These are phyloP conservation scores for Penicillium riverlandense DNA, from an alignment of 495 filamentous ascomycete species.

Conservation along the genomic window DNA sequence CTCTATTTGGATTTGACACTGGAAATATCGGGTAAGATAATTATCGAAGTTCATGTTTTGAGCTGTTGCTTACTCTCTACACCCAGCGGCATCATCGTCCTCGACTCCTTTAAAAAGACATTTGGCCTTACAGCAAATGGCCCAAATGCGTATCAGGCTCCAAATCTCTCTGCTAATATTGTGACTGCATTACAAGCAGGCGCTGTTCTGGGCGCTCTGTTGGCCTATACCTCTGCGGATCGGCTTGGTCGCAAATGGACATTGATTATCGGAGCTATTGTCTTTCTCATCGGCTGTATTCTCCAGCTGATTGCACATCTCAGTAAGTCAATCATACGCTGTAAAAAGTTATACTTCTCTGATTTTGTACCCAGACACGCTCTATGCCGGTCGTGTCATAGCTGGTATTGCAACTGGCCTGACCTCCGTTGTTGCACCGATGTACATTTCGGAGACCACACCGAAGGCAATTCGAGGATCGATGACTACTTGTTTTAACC, in stretches of 20 bases:
- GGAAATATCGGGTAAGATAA: conserved; percentile 45
- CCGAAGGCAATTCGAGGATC: conserved; percentile 17
- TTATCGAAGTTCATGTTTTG: no score
- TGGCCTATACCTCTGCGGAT: conserved; percentile 28
- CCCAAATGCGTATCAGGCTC: conserved; percentile 35
- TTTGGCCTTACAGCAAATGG: conserved; percentile 12
- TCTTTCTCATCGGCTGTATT: conserved; percentile 53
- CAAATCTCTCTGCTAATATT: conserved; percentile 55
- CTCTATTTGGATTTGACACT: conserved; percentile 53
- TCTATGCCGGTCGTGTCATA: conserved; percentile 12
- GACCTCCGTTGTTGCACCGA: conserved; percentile 15
- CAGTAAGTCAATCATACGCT: background rate
- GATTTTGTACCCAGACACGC: no score
- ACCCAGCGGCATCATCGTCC: conserved; percentile 46
- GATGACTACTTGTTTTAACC: conserved; percentile 18
- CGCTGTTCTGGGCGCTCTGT: conserved; percentile 43
- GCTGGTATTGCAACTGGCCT: conserved; percentile 38
- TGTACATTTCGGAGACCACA: conserved; percentile 25
- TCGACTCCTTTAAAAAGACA: conserved; percentile 48
- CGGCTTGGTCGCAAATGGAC: conserved; percentile 47
- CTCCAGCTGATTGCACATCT: conserved; percentile 46
- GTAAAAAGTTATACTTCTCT: no score
- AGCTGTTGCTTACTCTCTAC: no score
- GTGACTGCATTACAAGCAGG: conserved; percentile 56
- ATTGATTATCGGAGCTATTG: conserved; percentile 37